Percentiles rank a stretch among this genome's conserved stretches.
These are phyloP conservation scores for Lipomyces yamanashiensis DNA, from an alignment of 805 yeast genomes.

Conservation along the genomic window DNA sequence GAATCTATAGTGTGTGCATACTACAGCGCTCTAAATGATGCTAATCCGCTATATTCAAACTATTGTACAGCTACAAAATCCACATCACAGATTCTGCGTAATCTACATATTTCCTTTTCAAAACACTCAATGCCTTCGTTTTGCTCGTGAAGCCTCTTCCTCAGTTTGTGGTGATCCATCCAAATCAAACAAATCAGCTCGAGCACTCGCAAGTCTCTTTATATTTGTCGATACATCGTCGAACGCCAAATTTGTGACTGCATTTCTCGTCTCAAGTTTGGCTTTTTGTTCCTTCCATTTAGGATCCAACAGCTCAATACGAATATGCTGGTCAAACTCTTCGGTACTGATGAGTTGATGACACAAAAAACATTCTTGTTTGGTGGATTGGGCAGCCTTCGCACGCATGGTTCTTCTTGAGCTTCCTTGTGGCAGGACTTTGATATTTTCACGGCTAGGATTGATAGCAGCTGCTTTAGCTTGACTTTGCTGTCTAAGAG, in stretches of 20 bases:
- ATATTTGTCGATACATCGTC: constrained; percentile 47
- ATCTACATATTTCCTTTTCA: background rate
- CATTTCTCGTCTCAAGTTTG: constrained; percentile 42
- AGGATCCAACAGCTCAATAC: constrained; percentile 75
- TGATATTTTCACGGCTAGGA: constrained; percentile 40
- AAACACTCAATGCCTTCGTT: constrained; percentile 12
- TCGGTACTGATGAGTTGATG: constrained; percentile 70
- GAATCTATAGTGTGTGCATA: too few relatives aligned
- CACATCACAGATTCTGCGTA: background rate
- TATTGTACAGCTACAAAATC: too few relatives aligned
- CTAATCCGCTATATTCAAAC: too few relatives aligned
- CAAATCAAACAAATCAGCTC: constrained; percentile 40
- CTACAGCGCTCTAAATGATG: too few relatives aligned
- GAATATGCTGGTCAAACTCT: constrained; percentile 68
- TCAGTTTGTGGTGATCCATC: constrained; percentile 33
- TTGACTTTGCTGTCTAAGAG: constrained; percentile 23
- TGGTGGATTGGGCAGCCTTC: constrained; percentile 7
- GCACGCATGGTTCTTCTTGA: constrained; percentile 54
- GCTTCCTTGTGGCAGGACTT: constrained; percentile 72
- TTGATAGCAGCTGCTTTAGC: constrained; percentile 37
- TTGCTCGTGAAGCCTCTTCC: constrained; percentile 38
- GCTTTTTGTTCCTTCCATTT: constrained; percentile 68
- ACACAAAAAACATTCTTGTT: constrained; percentile 78
- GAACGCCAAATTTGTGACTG: constrained; percentile 45
- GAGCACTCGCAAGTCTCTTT: constrained; percentile 45